Base-by-base conservation (phyloP, 2,329 filamentous ascomycete species). In the Clonostachys rhizophaga region DNA sequence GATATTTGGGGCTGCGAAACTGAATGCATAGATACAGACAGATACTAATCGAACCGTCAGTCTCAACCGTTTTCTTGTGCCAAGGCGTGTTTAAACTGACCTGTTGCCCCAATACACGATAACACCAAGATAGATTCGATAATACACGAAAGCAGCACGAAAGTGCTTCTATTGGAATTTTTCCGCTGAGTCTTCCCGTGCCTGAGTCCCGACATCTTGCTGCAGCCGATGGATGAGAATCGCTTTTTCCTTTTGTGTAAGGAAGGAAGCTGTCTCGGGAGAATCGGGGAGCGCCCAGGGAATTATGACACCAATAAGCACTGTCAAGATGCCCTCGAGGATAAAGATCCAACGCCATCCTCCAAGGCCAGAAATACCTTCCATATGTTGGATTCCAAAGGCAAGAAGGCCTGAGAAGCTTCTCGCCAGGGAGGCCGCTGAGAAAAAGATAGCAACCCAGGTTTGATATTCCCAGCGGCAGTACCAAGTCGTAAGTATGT, bases 321-420 rank as follows among this genome's bases (percentile, higher is more conserved):
- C 74, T 6, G 83, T 87, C 20, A 86, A 37, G 34, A 70, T 50
- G 39, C 78, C 78, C 59, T 74, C 66, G 40, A 75, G 68, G 53
- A 79, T 74, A 60, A 86, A 86, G 64, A 85, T 86, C 83, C 83
- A 86, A 36, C 81, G 71, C 83, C 84, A 87, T 37, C 82, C 82
- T 0, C 71, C 75, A 3, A 84, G 62, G 0, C 83, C 84, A 76
- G 64, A 65, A 1, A 65, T 64, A 3, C 78, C 74, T 49, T 86
- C 74, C 71, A 91, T 77, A 44, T 84, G 79, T 0, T 79, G 82
- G 47, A 91, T 87, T 7, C 85, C 82, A 0, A 79, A 79, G 2
- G 79, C 74, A 36, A 85, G 78, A 9, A 84, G 63, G 3, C 84
- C 86, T 0, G 84, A 86, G 56, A 90, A 89, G 8, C 54, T 55